Evolutionary conservation across 805 yeast genomes (phyloP).

Genomic region (Grigorovia jiainica): DNA sequence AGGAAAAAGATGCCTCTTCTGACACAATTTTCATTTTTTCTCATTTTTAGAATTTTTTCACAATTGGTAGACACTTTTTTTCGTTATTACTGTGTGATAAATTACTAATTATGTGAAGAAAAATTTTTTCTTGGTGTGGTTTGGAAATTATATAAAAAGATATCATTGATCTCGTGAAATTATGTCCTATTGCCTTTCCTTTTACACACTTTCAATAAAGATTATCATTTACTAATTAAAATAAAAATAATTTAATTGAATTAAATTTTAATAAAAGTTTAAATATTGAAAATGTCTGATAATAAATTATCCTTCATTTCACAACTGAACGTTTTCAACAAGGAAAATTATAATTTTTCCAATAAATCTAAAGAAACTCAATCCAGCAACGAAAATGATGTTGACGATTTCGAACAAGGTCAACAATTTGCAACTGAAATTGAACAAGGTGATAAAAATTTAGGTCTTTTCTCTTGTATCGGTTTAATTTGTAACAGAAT

Average conservation of each 20-base stretch:
- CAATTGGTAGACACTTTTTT: no score
- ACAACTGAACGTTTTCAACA: conserved; percentile 24
- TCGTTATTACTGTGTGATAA: no score
- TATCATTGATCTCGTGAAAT: neutral
- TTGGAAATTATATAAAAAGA: neutral
- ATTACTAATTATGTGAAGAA: conserved; percentile 19
- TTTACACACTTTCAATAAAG: neutral
- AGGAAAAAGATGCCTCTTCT: no score
- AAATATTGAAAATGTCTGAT: conserved; percentile 7
- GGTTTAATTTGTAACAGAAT: conserved; percentile 60
- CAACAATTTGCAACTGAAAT: conserved; percentile 28
- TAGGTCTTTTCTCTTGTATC: conserved; percentile 50
- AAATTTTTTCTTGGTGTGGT: neutral
- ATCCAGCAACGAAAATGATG: conserved; percentile 5
- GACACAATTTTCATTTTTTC: no score
- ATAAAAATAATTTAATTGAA: no score
- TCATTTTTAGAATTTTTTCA: no score
- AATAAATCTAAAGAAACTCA: neutral
- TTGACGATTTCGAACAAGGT: conserved; percentile 18
- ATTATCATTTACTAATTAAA: no score
- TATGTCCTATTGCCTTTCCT: neutral
- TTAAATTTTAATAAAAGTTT: neutral
- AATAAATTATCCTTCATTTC: conserved; percentile 14
- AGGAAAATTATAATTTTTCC: conserved; percentile 17
- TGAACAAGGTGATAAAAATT: conserved; percentile 34